These are phyloP conservation scores for Clonostachys chloroleuca DNA, from an alignment of 2,329 filamentous ascomycete genomes.

Conservation along the genomic window DNA sequence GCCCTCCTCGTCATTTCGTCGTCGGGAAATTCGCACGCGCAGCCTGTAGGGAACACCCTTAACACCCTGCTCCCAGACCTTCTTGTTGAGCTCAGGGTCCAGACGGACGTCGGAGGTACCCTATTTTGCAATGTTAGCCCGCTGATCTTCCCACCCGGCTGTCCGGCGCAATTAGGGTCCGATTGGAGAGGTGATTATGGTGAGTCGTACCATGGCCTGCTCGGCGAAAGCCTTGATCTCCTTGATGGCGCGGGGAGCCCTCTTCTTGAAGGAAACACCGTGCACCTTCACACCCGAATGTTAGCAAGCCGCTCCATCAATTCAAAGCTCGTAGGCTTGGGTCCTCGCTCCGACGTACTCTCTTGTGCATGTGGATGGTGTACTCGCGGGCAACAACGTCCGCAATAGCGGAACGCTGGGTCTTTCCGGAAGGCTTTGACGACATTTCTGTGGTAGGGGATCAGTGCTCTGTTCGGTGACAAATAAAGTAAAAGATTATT, in stretches of 20 bases:
- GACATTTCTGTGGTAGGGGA: conserved; percentile 28
- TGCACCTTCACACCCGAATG: conserved; percentile 62
- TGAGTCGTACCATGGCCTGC: conserved; percentile 84
- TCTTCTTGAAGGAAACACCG: conserved; percentile 99
- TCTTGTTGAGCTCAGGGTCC: conserved; percentile 99
- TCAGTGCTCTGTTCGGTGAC: conserved; percentile 6
- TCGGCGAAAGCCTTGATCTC: conserved; percentile 95
- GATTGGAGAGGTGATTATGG: not conserved
- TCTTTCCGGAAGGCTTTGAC: conserved; percentile 30
- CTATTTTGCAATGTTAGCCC: conserved; percentile 37
- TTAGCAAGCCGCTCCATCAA: too few species aligned
- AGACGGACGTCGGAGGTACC: conserved; percentile 95
- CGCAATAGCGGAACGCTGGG: conserved; percentile 87
- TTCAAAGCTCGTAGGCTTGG: not conserved
- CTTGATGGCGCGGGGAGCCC: conserved; percentile 97
- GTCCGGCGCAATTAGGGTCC: conserved; percentile 2
- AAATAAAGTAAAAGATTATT: conserved; percentile 4
- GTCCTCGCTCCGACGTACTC: conserved; percentile 32
- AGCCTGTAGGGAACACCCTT: conserved; percentile 98
- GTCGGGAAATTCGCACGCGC: conserved; percentile 96
- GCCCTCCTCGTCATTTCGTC: conserved; percentile 99
- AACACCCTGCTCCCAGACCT: conserved; percentile 99
- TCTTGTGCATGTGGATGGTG: conserved; percentile 99
- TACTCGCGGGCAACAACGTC: conserved; percentile 99
- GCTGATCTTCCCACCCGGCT: conserved; percentile 5